Base-by-base conservation (phyloP, 2,329 filamentous ascomycete genomes). In the Cadophora sp. region DNA sequence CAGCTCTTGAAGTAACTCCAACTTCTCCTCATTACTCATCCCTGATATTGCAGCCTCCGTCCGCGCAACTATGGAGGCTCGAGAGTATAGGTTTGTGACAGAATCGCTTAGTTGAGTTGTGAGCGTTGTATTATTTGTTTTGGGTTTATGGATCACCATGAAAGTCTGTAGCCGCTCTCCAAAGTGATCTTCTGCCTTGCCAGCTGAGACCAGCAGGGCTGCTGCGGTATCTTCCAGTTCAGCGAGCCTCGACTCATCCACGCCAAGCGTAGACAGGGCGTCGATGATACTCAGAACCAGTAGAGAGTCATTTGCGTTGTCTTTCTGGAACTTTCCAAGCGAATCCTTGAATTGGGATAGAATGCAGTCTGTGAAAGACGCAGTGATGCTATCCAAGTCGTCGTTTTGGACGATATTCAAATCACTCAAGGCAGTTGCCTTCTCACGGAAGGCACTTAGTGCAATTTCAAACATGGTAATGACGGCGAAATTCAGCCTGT, bases 401-500 rank as follows among this genome's bases (percentile, higher is more conserved):
- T 66, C 61, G 30, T 24, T 51, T n/a, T 48, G 67, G 9, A 76
- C 66, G 20, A 76, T 71, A 36, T 66, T 62, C 13, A 71, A 47
- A 30, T 72, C 68, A 51, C 72, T 53, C 16, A 76, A 59, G 30
- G 62, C 41, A 16, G 53, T 55, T 30, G 61, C 39, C 48, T 72
- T 75, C 16, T 66, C 45, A 1, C 33, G 43, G 11, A 76, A 68
- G 16, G 65, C 67, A 3, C 45, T 60, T 4, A 76, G 41, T 4
- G 71, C 64, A 22, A 69, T 68, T 53, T 74, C 71, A 39, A 70
- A 69, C 16, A 74, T 64, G 14, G 71, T 64, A 27, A 74, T 70
- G 9, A 70, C 51, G 4, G 71, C 64, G 59, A 69, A 74, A n/a
- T 68, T 68, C 59, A 66, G 67, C 20, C 66, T 61, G 47, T 73